Evolutionary conservation across 768 basidiomycete genomes (phyloP).

Genomic region (Pisolithus marmoratus): DNA sequence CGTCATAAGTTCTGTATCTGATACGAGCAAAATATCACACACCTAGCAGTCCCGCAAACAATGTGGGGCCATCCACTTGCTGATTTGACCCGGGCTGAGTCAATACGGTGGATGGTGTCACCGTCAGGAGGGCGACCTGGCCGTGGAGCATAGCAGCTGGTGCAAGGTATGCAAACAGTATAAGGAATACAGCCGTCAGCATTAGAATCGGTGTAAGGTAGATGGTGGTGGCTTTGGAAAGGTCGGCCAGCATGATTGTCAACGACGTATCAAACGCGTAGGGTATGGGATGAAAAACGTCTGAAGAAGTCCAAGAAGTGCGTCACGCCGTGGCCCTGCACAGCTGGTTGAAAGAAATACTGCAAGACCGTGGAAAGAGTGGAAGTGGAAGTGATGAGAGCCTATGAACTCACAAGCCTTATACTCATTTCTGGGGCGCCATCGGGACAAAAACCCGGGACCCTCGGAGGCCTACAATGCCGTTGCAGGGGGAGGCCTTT

Average conservation of each 20-base stretch:
- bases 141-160: conserved; percentile 55
- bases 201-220: conserved; percentile 64
- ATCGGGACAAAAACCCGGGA: too few relatives aligned
- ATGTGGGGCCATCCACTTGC: conserved; percentile 58
- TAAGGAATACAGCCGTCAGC: conserved; percentile 59
- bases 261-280: neutral
- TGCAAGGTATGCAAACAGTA: conserved; percentile 61
- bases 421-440: too few relatives aligned
- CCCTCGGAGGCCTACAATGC: too few relatives aligned
- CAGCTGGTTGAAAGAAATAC: conserved; percentile 7
- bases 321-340: conserved; percentile 21
- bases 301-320: neutral
- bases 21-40: conserved; percentile 12
- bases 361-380: neutral
- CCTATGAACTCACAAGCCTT: too few relatives aligned
- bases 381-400: too few relatives aligned
- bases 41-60: conserved; percentile 67
- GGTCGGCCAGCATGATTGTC: conserved; percentile 55
- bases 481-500: neutral
- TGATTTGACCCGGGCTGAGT: conserved; percentile 28
- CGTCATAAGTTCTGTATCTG: conserved; percentile 1
- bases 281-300: neutral
- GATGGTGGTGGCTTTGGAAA: conserved; percentile 62
- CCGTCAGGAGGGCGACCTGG: conserved; percentile 58
- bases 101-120: conserved; percentile 49